phyloP scores from a whole-genome alignment of 257 asterid genomes.

The Nicotiana tomentosiformis region DNA sequence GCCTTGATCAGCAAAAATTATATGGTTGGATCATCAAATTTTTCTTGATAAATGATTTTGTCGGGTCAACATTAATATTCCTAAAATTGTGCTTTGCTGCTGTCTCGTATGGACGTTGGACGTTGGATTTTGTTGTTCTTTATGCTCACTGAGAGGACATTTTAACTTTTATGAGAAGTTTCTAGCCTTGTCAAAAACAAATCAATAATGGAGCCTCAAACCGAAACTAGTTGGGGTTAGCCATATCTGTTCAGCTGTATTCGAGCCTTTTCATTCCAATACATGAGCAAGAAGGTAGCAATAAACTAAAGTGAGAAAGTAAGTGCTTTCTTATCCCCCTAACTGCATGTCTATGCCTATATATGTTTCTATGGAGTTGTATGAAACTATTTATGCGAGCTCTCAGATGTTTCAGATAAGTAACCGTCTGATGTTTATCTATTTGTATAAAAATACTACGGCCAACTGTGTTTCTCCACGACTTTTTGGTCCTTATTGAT shows the following conservation, averaged over 20 bases:
- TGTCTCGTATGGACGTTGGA: not conserved
- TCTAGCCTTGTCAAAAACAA: not conserved
- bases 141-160: not conserved
- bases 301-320: not conserved
- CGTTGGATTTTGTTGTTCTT: not conserved
- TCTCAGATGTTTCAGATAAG: not conserved
- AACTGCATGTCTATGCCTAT: not conserved
- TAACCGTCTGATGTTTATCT: not conserved
- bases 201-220: not conserved
- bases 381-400: not conserved
- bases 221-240: not conserved
- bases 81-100: not conserved
- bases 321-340: not conserved
- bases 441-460: not conserved
- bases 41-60: not conserved
- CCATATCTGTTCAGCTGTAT: not conserved
- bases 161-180: not conserved
- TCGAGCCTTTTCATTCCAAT: not conserved
- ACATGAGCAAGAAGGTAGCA: not conserved
- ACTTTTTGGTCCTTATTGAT: not conserved
- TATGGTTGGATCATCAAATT: not conserved
- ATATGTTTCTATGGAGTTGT: not conserved
- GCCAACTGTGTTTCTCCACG: not conserved
- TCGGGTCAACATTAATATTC: not conserved
- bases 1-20: not conserved